Base-by-base conservation (phyloP, 2,329 filamentous ascomycete genomes). In the Talaromyces sp. region DNA sequence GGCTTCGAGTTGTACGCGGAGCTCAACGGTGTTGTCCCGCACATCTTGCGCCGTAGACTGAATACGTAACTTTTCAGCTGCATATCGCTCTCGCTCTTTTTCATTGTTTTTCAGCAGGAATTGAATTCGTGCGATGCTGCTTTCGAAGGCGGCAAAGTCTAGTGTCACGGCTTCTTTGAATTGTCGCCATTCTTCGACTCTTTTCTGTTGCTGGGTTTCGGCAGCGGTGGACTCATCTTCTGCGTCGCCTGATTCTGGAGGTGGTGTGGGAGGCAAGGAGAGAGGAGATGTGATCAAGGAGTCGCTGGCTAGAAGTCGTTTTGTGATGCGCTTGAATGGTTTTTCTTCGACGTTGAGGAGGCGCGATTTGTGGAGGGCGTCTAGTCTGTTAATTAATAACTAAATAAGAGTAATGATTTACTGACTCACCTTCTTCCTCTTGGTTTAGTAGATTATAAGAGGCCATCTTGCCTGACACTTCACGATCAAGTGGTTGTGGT, bases 311-410 rank as follows among this genome's bases (percentile, higher is more conserved):
- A 91, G 84, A 8, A 98, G 86, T 36, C 91, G 89, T 79, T 93
- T 93, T 25, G 91, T 91, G 67, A 97, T 88, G 67, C 93, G 90
- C 77, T 92, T 92, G 82, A 96, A 97, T 0, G 93, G 92, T 66
- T 93, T 93, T 75, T 96, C 92, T 82, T 98, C 94, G 67, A 97
- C 90, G 69, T 91, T 91, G 43, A 97, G 86, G 3, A 97, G 89
- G 49, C 94, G 91, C 34, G 86, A 86, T 74, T 93, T 94, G 82
- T 97, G 94, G 43, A 97, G 88, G 69, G 92, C 89, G 76, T 92
- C 89, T 88, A 71, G 49, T 65, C 56, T 11, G 22, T 59, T 45
- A n/a, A n/a, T n/a, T n/a, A n/a, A n/a, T n/a, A n/a, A n/a, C n/a
- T n/a, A n/a, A n/a, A n/a, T n/a, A n/a, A n/a, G n/a, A n/a, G n/a